Base-by-base conservation (phyloP, 2,329 filamentous ascomycete species). In the Cercospora janseana region DNA sequence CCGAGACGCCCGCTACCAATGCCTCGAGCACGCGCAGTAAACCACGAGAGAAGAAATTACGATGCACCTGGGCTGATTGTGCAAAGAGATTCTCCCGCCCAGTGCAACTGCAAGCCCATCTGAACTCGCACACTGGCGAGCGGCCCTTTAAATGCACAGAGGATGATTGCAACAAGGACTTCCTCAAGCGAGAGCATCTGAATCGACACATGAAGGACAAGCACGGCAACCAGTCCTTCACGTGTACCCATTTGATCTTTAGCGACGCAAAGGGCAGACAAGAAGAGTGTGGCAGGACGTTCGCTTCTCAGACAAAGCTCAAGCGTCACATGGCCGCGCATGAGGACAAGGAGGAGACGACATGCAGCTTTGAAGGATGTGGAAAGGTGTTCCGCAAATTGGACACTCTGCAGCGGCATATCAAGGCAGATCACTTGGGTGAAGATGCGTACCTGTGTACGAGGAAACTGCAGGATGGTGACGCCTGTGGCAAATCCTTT, bases 351-450 rank as follows among this genome's bases (percentile, higher is more conserved):
- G 85, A 93, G 65, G 59, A 66, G 31, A 63, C 60, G n/a, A 63
- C 52, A 6, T 67, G 65, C 34, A 53, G 47, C n/a, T 62, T 63
- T 60, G 76, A 82, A 8, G 86, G 78, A 3, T 96, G 92, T 66
- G 82, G 77, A 40, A 93, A 93, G 74, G 82, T 81, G 15, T 97
- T 96, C 68, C 81, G 92, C 54, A 96, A 95, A 70, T 86, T 89
- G 66, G 83, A 89, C 58, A 94, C 90, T 0, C 77, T 96, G 12
- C 83, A 91, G 66, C 84, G 87, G 44, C 92, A 97, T 66, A 80
- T 95, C 56, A 81, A 85, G 46, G 80, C 81, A 7, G 85, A 83
- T 9, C 92, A 97, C 67, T 72, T 92, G 29, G 75, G 84, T 21
- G 70, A 85, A 52, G 81, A 85, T 37, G 82, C 88, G 0, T 95